Evolutionary conservation across 2,329 filamentous ascomycete genomes (phyloP), one percentile per base, ranked within the genome.

Genomic region (Lachnellula cervina): DNA sequence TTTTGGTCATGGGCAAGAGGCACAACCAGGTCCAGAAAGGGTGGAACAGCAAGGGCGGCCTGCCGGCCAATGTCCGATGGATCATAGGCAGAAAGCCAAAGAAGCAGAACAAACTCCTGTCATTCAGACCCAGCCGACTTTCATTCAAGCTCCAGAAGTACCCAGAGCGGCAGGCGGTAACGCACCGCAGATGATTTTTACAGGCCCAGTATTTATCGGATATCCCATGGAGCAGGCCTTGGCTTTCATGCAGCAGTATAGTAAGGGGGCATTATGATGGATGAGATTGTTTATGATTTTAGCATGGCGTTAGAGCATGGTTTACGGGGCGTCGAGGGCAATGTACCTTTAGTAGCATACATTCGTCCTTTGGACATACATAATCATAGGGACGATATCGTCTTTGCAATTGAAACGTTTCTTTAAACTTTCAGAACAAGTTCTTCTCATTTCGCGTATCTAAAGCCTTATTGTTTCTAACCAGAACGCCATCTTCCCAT

Each of bases 181-280:
- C 11, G 47, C 67, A 9, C 82, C 89, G 9, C 86, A 88, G 64
- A 88, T 97, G 81, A 78, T 95, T 0, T 96, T 97, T 68, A 96
- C 89, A 8, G 93, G 93, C 0, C 93, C 93, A 0, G 91, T 97
- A 0, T 97, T 97, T 68, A 90, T 97, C 65, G 93, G 93, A 0
- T 97, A 96, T 67, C 84, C 87, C 9, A 81, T 90, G 59, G 89
- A 95, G 57, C 86, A 95, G 69, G 88, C 89, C n/a, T 81, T 89
- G 23, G 78, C 82, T 53, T 80, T 95, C 51, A 80, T 95, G 76
- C 84, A 88, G 63, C 66, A 69, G 52, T 69, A 64, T 49, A 65
- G 65, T 40, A 40, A 17, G 17, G 37, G 37, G 37, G 17, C 37
- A 40, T 40, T 16, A 40, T 40, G 37, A 40, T 13, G 9, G 25